phyloP scores from a whole-genome alignment of 2,329 filamentous ascomycete genomes.

The Aspergillus pseudoterreus region DNA sequence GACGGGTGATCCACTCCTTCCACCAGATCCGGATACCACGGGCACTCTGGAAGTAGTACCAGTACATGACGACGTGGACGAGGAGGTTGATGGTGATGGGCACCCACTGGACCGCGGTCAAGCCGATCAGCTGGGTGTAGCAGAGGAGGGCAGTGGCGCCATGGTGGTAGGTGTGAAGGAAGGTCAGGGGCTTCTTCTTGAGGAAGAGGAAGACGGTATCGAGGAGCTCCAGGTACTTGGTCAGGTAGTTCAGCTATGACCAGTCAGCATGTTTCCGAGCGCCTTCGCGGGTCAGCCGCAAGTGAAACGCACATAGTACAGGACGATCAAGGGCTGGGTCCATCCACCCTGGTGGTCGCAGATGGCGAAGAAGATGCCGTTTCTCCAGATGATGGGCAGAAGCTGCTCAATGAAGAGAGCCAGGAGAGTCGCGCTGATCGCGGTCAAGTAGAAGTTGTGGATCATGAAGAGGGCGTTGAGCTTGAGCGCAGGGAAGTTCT shows the following conservation, averaged over 20 bases:
- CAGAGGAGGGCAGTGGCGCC: conserved; percentile 94
- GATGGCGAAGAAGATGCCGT: conserved; percentile 85
- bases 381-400: conserved; percentile 72
- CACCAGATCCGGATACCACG: conserved; percentile 96
- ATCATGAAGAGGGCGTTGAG: conserved; percentile 87
- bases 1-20: conserved; percentile 99
- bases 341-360: conserved; percentile 76
- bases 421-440: conserved; percentile 75
- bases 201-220: conserved; percentile 96
- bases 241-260: conserved; percentile 86
- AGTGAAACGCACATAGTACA: conserved; percentile 80
- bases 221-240: conserved; percentile 93
- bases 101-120: conserved; percentile 92
- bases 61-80: conserved; percentile 99
- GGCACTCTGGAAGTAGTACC: conserved; percentile 99
- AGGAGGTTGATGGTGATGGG: conserved; percentile 87
- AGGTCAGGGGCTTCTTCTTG: conserved; percentile 99
- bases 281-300: not conserved
- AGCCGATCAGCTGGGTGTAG: conserved; percentile 93
- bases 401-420: conserved; percentile 88
- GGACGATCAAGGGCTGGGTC: conserved; percentile 86
- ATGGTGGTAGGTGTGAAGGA: conserved; percentile 99
- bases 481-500: conserved; percentile 77
- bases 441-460: conserved; percentile 92
- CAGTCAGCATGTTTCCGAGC: conserved; percentile 34